A percentile compares a stretch with the other conserved stretches of the same genome.
These are phyloP conservation scores for Chytriomyces sp. DNA, from an alignment of 192 early-diverging fungal genomes.

Conservation along the genomic window DNA sequence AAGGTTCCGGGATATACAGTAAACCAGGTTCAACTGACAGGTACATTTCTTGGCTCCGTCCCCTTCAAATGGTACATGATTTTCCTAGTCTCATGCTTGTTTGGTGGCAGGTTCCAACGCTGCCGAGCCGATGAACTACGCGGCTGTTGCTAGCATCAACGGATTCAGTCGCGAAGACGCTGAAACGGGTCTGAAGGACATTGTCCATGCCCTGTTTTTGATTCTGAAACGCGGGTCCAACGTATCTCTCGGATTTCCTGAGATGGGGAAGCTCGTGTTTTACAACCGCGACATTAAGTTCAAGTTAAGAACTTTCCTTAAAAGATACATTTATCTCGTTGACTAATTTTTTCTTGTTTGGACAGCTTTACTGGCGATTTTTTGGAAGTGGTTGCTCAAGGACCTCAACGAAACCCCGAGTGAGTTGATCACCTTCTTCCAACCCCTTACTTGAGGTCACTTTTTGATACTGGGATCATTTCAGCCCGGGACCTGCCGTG, in stretches of 20 bases:
- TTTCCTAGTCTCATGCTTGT: background rate
- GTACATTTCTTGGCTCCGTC: background rate
- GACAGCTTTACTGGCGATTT: conserved; percentile 16
- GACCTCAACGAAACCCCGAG: background rate
- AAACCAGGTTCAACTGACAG: background rate
- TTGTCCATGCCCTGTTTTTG: conserved; percentile 44
- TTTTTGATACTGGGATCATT: too few species aligned
- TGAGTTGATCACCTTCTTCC: too few species aligned
- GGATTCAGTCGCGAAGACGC: conserved; percentile 45
- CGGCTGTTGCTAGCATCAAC: conserved; percentile 33
- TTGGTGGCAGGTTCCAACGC: conserved; percentile 22
- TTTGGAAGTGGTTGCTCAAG: conserved; percentile 6
- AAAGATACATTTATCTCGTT: background rate
- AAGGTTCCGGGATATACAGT: conserved; percentile 46
- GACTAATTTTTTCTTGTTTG: background rate
- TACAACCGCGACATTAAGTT: conserved; percentile 41
- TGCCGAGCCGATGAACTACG: conserved; percentile 49
- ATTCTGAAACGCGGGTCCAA: conserved; percentile 38
- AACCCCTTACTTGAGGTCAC: too few species aligned
- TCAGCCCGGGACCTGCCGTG: too few species aligned
- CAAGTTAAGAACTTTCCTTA: conserved; percentile 21
- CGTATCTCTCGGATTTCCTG: conserved; percentile 34
- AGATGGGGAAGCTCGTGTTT: conserved; percentile 44
- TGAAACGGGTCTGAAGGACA: conserved; percentile 51
- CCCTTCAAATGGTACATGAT: background rate